Evolutionary conservation across 768 basidiomycete genomes (phyloP).

Genomic region (Chalciporus chontae): DNA sequence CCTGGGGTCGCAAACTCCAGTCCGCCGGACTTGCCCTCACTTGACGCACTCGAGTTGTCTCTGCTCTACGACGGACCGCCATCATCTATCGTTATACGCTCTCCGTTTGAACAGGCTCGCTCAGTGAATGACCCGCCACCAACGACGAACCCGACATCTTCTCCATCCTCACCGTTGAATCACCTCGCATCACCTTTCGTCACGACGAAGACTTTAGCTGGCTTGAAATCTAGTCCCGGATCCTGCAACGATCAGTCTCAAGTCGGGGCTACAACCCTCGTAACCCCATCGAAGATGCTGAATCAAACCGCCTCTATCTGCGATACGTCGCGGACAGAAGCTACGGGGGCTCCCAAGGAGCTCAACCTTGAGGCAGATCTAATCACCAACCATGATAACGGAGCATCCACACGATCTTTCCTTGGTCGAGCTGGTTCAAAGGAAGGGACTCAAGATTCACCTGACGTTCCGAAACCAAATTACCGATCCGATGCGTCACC

Average conservation of each 20-base stretch:
- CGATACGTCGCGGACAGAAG: neutral
- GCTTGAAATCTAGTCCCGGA: neutral
- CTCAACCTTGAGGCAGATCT: neutral
- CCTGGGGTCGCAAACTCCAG: neutral
- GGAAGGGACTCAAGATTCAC: neutral
- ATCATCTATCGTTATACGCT: conserved; percentile 24
- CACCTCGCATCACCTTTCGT: conserved; percentile 15
- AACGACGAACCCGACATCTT: neutral
- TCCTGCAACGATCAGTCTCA: neutral
- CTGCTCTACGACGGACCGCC: conserved; percentile 11
- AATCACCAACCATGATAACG: conserved; percentile 3
- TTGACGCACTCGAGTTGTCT: conserved; percentile 15
- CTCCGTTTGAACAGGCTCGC: conserved; percentile 8
- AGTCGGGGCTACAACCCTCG: conserved; percentile 1
- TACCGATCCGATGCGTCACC: conserved; percentile 1
- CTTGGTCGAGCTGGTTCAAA: neutral
- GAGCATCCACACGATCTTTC: neutral
- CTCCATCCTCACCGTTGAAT: conserved; percentile 6
- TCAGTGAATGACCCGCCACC: neutral
- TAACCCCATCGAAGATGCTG: neutral
- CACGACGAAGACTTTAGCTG: conserved; percentile 1
- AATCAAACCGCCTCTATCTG: neutral
- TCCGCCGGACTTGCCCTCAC: conserved; percentile 4
- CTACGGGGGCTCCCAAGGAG: neutral
- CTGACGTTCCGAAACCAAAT: conserved; percentile 4